These are phyloP conservation scores for Fusarium bulbicola DNA, from an alignment of 2,329 filamentous ascomycete species.

Conservation along the genomic window DNA sequence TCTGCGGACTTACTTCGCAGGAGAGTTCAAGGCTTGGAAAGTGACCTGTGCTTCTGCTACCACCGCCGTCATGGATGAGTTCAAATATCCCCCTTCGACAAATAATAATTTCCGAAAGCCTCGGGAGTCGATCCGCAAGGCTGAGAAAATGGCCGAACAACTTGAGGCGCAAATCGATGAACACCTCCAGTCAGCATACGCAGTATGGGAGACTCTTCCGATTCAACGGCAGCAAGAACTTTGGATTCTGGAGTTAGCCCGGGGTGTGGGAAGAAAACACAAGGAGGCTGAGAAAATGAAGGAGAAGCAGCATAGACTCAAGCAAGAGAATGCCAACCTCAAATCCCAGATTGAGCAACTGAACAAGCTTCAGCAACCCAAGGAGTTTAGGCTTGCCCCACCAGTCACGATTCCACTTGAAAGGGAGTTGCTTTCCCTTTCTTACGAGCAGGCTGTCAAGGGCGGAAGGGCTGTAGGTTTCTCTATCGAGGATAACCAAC, in stretches of 20 bases:
- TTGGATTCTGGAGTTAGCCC: slow-evolving; percentile 69
- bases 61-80: slow-evolving; percentile 60
- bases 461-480: slow-evolving; percentile 55
- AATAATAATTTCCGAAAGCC: slow-evolving; percentile 53
- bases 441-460: slow-evolving; percentile 57
- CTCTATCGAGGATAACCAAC: slow-evolving; percentile 59
- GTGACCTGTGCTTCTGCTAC: slow-evolving; percentile 60
- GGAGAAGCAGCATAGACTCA: slow-evolving; percentile 58
- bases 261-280: slow-evolving; percentile 65
- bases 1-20: slow-evolving; percentile 71
- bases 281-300: slow-evolving; percentile 63
- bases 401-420: slow-evolving; percentile 64
- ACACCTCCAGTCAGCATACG: slow-evolving; percentile 81
- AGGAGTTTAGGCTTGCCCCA: slow-evolving; percentile 64
- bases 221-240: slow-evolving; percentile 64
- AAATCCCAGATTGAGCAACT: slow-evolving; percentile 68
- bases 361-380: slow-evolving; percentile 66
- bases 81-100: slow-evolving; percentile 57
- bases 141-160: slow-evolving; percentile 62
- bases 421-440: slow-evolving; percentile 56
- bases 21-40: slow-evolving; percentile 74
- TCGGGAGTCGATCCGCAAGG: slow-evolving; percentile 58
- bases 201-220: slow-evolving; percentile 76
- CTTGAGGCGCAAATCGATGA: slow-evolving; percentile 76
- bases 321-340: slow-evolving; percentile 66